These are phyloP conservation scores for Colletotrichum camelliae DNA, from an alignment of 2,329 filamentous ascomycete genomes.

Conservation along the genomic window DNA sequence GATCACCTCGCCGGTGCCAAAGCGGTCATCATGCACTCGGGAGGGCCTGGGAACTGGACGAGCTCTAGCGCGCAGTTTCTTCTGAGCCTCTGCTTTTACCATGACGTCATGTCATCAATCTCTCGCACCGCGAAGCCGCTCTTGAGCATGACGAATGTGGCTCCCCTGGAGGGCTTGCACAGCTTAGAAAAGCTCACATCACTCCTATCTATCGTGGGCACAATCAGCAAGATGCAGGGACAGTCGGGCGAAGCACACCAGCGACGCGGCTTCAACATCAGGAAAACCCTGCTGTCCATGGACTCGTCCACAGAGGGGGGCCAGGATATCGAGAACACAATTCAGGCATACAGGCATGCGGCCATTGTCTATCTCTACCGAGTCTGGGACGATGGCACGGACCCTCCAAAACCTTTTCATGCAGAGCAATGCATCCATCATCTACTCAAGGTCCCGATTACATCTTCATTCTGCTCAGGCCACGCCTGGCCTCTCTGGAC, in stretches of 20 bases:
- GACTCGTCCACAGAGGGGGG: background rate
- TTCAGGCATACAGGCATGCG: slow-evolving; percentile 34
- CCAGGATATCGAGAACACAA: slow-evolving; percentile 28
- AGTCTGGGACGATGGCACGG: slow-evolving; percentile 29
- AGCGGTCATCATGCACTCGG: slow-evolving; percentile 28
- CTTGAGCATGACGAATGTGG: slow-evolving; percentile 25
- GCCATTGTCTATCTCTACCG: slow-evolving; percentile 35
- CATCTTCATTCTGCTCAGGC: slow-evolving; percentile 31
- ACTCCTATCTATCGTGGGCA: slow-evolving; percentile 26
- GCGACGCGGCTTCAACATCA: background rate
- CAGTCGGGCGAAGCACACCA: slow-evolving; percentile 10
- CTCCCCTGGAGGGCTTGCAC: slow-evolving; percentile 25
- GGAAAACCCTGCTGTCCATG: background rate
- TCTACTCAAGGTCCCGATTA: slow-evolving; percentile 27
- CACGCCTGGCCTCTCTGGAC: slow-evolving; percentile 38
- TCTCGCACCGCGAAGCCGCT: slow-evolving; percentile 29
- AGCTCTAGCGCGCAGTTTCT: slow-evolving; percentile 30
- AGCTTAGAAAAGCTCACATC: slow-evolving; percentile 26
- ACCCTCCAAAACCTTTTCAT: slow-evolving; percentile 24
- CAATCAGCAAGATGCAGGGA: slow-evolving; percentile 29
- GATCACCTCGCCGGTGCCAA: slow-evolving; percentile 35
- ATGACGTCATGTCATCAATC: slow-evolving; percentile 35
- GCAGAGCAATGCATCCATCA: slow-evolving; percentile 30
- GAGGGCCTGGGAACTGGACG: slow-evolving; percentile 21
- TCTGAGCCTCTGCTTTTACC: slow-evolving; percentile 33